Evolutionary conservation across 495 filamentous ascomycete species (phyloP).

Genomic region (Xylaria castorea): DNA sequence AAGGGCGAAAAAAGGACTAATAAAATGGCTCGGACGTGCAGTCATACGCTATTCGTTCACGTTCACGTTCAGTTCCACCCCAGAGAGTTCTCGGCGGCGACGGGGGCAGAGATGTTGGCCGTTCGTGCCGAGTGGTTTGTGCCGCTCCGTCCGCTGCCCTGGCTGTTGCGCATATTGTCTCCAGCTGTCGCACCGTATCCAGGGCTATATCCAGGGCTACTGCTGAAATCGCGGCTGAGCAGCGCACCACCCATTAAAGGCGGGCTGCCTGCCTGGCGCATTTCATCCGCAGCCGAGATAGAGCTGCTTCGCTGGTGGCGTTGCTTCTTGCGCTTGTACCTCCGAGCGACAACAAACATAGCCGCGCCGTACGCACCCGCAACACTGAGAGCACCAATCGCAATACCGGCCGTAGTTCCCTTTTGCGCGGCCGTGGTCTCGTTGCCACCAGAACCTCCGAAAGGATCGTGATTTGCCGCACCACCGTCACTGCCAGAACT

Average conservation of each 20-base stretch:
- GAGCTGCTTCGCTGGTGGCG: slow-evolving; percentile 81
- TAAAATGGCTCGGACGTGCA: slow-evolving; percentile 41
- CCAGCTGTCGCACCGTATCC: slow-evolving; percentile 35
- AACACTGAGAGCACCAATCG: slow-evolving; percentile 75
- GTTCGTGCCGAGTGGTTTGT: slow-evolving; percentile 77
- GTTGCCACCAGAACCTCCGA: slow-evolving; percentile 46
- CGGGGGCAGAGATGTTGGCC: slow-evolving; percentile 76
- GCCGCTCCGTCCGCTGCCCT: slow-evolving; percentile 72
- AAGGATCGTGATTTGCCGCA: slow-evolving; percentile 45
- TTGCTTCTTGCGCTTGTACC: slow-evolving; percentile 88
- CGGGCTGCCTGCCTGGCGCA: slow-evolving; percentile 64
- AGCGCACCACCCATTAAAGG: slow-evolving; percentile 62
- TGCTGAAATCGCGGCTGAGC: slow-evolving; percentile 55
- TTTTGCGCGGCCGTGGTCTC: slow-evolving; percentile 61
- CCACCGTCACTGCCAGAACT: slow-evolving; percentile 32
- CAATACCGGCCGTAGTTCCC: slow-evolving; percentile 84
- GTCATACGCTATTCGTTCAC: slow-evolving; percentile 30
- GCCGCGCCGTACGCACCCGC: slow-evolving; percentile 95
- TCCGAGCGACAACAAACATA: slow-evolving; percentile 94
- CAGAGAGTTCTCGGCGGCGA: slow-evolving; percentile 96
- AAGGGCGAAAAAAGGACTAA: slow-evolving; percentile 39
- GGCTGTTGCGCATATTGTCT: slow-evolving; percentile 63
- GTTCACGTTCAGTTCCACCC: slow-evolving; percentile 83
- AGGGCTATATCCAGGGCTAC: slow-evolving; percentile 53
- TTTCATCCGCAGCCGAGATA: slow-evolving; percentile 58